These are phyloP conservation scores for Mangifera indica DNA, from an alignment of 345 rosid genomes.

Conservation along the genomic window DNA sequence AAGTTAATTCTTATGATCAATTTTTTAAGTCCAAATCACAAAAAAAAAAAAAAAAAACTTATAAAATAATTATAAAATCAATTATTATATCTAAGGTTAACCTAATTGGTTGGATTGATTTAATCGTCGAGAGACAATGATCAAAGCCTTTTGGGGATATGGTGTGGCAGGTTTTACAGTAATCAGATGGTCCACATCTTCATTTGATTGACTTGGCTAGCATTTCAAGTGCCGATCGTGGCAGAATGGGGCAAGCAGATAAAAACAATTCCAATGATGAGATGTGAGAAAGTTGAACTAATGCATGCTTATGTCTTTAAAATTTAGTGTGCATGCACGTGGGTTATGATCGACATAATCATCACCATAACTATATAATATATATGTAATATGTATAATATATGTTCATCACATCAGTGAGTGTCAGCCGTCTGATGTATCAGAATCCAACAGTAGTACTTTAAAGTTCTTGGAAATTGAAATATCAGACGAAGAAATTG, in stretches of 20 bases:
- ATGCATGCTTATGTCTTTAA: neutral
- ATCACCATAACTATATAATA: neutral
- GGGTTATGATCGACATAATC: neutral
- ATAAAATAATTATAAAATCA: no score
- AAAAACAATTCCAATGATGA: conserved; percentile 11
- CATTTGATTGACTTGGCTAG: conserved; percentile 18
- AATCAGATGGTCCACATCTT: conserved; percentile 21
- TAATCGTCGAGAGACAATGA: neutral
- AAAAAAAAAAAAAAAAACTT: neutral
- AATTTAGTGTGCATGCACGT: conserved; percentile 20
- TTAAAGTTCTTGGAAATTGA: conserved; percentile 14
- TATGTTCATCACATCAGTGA: neutral
- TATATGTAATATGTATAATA: neutral
- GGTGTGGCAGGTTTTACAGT: conserved; percentile 29
- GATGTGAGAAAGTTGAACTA: neutral
- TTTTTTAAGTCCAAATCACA: neutral
- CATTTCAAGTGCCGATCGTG: conserved; percentile 23
- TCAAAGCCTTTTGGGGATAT: conserved; percentile 14
- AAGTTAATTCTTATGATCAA: no score
- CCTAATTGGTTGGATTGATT: no score
- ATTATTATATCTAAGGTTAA: no score
- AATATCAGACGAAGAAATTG: neutral
- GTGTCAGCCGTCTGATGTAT: conserved; percentile 2
- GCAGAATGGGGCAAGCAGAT: neutral
- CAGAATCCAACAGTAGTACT: neutral